Base-by-base conservation (phyloP, 1,284 basidiomycete genomes). In the Irpex sp. region DNA sequence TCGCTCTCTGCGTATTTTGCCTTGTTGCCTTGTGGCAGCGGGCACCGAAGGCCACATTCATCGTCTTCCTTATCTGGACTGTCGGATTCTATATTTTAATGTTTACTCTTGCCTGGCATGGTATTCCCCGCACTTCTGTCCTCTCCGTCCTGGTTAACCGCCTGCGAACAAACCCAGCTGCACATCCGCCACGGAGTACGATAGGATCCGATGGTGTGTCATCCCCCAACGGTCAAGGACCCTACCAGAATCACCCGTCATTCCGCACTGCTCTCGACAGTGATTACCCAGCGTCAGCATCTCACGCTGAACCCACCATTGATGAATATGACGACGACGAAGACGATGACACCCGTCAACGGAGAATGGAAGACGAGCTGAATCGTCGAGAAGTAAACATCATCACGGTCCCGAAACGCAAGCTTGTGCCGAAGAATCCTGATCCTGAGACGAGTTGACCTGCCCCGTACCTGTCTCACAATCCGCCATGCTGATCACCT, bases 331-430 rank as follows among this genome's bases (percentile, higher is more conserved):
- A 89, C 31, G 87, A 89, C 31, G 87, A 90, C 56, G 78, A 87
- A 58, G 89, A 92, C 67, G 89, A 92, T 66, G 84, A 88, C 61
- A 81, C 84, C 21, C 79, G 86, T 62, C 89, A 92, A 71, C 80
- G 84, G 63, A 79, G 84, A 67, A 91, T 92, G 50, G 90, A 92
- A 72, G 86, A 89, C 62, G 90, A 92, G 73, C 90, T 93, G 82
- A 84, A 80, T 47, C 80, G 90, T 68, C 82, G 90, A 60, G 89
- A 92, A 66, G 89, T 93, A 35, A 89, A 88, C 26, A 90, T 92
- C 69, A 83, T 93, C 65, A 92, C 90, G 13, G 85, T 92, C 43
- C 90, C 91, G 33, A 87, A 83, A 71, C 87, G 89, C 66, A 85
- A 83, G 69, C 76, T 93, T 61, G 86, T 84, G 80, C 82, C 92